Base-by-base conservation (phyloP, 2,329 filamentous ascomycete genomes). In the Stagonosporopsis rhizophila region DNA sequence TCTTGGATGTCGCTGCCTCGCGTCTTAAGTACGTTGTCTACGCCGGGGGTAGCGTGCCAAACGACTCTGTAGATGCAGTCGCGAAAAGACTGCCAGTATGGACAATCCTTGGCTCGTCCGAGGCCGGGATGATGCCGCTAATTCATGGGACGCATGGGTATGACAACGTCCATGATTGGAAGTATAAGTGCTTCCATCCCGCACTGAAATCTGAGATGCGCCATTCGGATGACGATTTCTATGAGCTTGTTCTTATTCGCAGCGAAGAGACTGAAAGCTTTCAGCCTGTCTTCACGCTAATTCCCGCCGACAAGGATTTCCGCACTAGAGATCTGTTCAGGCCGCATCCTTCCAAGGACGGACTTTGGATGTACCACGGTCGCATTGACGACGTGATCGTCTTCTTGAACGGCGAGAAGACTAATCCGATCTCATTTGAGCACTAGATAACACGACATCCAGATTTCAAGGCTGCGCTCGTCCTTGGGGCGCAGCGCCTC, bases 321-420 rank as follows among this genome's bases (percentile, higher is more conserved):
- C 37, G 9, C 14, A 40, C 37, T 17, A 40, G 37, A 14, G 37
- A 40, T 23, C 19, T 40, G 19, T 40, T 40, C 19, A 40, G 19
- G 19, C 37, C 37, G 37, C 19, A 40, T 6, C 37, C 37, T 40
- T 40, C 41, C 8, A 44, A 44, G 17, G n/a, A 44, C 5, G 27
- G 40, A 6, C 30, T 64, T 3, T 65, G 62, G 64, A 53, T 51
- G 20, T 65, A 61, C 22, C 28, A 39, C 6, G 75, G 76, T 0
- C 63, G 77, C 5, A 67, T 65, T 19, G 67, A 70, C 25, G 77
- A 78, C 44, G 39, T 71, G 1, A 60, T 73, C 15, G 68, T 72
- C 4, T 59, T 73, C 2, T 56, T 56, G 12, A 72, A 66, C 27
- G 70, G 70, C 6, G 70, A 72, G 50, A 73, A 72, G 34, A 59